Evolutionary conservation across 2,329 filamentous ascomycete genomes (phyloP), one percentile per base, ranked within the genome.

Genomic region (Graphilbum fragrans): DNA sequence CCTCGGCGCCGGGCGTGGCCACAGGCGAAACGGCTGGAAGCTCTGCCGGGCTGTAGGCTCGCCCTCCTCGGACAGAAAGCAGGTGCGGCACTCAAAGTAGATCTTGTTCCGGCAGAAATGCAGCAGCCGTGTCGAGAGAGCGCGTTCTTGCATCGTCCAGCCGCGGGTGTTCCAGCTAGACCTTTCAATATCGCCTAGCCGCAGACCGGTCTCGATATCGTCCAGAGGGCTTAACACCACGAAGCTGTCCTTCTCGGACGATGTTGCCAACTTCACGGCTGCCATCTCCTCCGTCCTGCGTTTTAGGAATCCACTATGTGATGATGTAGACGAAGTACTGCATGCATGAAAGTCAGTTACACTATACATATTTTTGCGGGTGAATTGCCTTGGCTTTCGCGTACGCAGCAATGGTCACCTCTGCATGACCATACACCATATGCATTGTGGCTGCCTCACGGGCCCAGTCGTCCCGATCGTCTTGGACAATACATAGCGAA

Each of bases 91-190:
- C 21, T 37, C 35, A 37, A 37, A 37, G 20, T 37, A 37, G 20
- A 37, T 16, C 20, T 37, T 37, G 20, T 37, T 20, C 6, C n/a
- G 12, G 20, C 35, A 37, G 16, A 37, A 37, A 21, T 37, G 35
- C 20, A 37, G 20, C 20, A 37, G 20, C 35, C 35, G 35, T 11
- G 21, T 23, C 5, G 35, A 37, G 20, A 37, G 18, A 49, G 37
- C 5, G 47, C 35, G 49, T 42, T 40, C 42, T 37, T 34, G 51
- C 33, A 46, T 32, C 1, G 49, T 50, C 49, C 49, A 51, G 18
- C 48, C 49, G n/a, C 49, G 37, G 12, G 12, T 38, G 40, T 42
- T 37, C 40, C 40, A 45, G 11, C 29, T 22, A 16, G 37, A 47
- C 42, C 42, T 35, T 8, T 37, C 22, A 27, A 37, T 18, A 23